phyloP scores from a whole-genome alignment of 2,329 filamentous ascomycete species.

The Calonectria pauciramosa region DNA sequence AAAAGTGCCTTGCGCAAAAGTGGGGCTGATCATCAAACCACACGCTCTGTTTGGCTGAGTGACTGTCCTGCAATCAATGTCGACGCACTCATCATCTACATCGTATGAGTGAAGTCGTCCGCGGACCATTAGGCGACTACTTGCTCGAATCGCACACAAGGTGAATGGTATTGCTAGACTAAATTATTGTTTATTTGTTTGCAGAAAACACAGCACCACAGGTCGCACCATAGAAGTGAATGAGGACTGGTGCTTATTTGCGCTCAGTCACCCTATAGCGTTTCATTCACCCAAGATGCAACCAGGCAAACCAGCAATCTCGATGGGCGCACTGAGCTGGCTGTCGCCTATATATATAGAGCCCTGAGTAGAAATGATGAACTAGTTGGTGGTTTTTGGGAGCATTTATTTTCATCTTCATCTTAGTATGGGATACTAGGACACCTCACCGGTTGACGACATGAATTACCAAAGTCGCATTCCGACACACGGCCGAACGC shows the following conservation, averaged over 20 bases:
- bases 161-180: neutral
- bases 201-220: neutral
- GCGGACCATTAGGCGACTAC: neutral
- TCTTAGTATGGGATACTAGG: neutral
- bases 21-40: neutral
- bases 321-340: neutral
- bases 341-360: neutral
- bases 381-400: no score
- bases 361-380: no score
- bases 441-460: neutral
- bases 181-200: neutral
- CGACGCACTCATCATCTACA: neutral
- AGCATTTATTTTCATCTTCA: neutral
- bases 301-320: slow-evolving; percentile 1
- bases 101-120: neutral
- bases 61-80: neutral
- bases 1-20: neutral
- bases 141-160: neutral
- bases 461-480: neutral
- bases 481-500: neutral
- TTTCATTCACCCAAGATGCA: neutral
- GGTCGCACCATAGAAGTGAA: neutral
- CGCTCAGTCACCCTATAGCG: neutral
- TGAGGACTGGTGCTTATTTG: neutral
- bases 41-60: neutral